Evolutionary conservation across 2,329 filamentous ascomycete species (phyloP).

Genomic region (Zymoseptoria passerinii): DNA sequence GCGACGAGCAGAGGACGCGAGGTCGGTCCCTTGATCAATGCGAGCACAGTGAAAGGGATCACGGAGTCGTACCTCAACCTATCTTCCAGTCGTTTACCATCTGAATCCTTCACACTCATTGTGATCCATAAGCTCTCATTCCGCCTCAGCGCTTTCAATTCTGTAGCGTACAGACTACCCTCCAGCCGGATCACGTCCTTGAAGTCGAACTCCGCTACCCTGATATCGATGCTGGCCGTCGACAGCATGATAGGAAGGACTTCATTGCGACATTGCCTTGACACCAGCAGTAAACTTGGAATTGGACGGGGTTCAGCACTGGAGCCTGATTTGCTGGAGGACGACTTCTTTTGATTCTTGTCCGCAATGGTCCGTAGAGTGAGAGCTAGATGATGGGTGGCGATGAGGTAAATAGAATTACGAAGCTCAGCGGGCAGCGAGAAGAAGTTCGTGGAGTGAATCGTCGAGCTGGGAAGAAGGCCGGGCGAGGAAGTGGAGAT

Average conservation of each 20-base stretch:
- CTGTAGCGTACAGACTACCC: slow-evolving; percentile 19
- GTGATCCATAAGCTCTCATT: slow-evolving; percentile 18
- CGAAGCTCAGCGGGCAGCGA: slow-evolving; percentile 26
- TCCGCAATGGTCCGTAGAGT: slow-evolving; percentile 5
- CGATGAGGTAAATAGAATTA: slow-evolving; percentile 23
- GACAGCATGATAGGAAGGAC: slow-evolving; percentile 23
- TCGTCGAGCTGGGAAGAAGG: neutral
- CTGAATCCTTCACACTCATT: slow-evolving; percentile 8
- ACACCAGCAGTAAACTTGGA: slow-evolving; percentile 22
- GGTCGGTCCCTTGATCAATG: no score
- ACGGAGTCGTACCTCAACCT: neutral
- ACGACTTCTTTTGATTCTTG: neutral
- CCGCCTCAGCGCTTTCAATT: slow-evolving; percentile 23
- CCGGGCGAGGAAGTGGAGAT: neutral
- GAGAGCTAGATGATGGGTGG: slow-evolving; percentile 11
- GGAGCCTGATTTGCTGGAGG: neutral
- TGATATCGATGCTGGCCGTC: slow-evolving; percentile 12
- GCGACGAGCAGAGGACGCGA: neutral
- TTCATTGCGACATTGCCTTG: slow-evolving; percentile 18
- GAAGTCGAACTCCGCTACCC: slow-evolving; percentile 23
- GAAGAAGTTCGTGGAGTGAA: slow-evolving; percentile 18
- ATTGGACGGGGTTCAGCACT: slow-evolving; percentile 1
- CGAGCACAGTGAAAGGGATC: neutral
- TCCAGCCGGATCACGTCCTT: slow-evolving; percentile 15
- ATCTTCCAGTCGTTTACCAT: neutral